Base-by-base conservation (phyloP, 495 filamentous ascomycete species). In the Aspergillus nidulans region DNA sequence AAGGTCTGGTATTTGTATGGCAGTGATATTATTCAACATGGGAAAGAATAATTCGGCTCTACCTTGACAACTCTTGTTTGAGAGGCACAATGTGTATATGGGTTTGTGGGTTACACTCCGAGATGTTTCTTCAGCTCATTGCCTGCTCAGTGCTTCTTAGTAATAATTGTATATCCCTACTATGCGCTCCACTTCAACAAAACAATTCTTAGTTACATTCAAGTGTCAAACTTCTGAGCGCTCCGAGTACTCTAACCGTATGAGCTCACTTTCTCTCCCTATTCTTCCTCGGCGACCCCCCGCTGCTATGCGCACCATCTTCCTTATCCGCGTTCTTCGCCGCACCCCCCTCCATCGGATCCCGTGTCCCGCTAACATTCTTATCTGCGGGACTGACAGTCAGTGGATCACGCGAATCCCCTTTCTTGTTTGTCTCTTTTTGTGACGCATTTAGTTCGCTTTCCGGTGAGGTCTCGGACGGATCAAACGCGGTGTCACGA, bases 311-410 rank as follows among this genome's bases (percentile, higher is more conserved):
- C 45, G 15, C 30, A 34, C 30, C 30, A 34, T 58, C 69, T 32
- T 58, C 63, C 50, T 71, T 72, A 15, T 73, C 70, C 20, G 50
- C 68, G 51, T 71, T 72, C 19, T 65, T 68, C 55, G 76, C 75
- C 16, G 78, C 63, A 7, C 76, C 80, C 0, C 75, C 78, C 60
- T 85, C 78, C 46, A 62, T 60, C 25, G 66, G 53, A 6, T 65
- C 67, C 52, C 77, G 64, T 62, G 69, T 72, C 58, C 76, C 64
- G 52, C 76, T 82, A n/a, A 83, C 76, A 7, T 82, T 81, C 36
- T 69, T 74, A 62, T 88, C 87, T 19, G 78, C 82, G 0, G 80
- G 77, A 44, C 80, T 83, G 41, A 86, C 77, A 21, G 85, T 70
- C 20, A 87, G 64, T 6, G 85, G 79, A 55, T 80, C 77, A 34